phyloP scores from a whole-genome alignment of 148 eudicot species.

The Fagopyrum homotropicum region DNA sequence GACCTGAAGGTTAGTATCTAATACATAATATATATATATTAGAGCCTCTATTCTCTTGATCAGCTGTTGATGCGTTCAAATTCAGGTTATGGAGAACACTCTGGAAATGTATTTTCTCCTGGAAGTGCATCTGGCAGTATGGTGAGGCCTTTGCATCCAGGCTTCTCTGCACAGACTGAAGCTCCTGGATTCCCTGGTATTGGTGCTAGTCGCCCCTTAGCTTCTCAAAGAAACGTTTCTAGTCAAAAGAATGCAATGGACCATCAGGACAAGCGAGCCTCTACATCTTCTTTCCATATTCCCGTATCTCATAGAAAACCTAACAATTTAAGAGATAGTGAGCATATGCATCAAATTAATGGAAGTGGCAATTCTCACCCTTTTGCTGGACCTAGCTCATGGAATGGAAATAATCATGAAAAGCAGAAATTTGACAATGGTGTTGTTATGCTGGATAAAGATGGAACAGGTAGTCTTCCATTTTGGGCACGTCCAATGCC shows the following conservation, averaged over 20 bases:
- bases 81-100: slow-evolving; percentile 29
- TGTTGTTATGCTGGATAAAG: slow-evolving; percentile 28
- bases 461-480: slow-evolving; percentile 55
- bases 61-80: slow-evolving; percentile 15
- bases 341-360: slow-evolving; percentile 31
- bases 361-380: slow-evolving; percentile 30
- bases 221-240: slow-evolving; percentile 13
- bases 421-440: slow-evolving; percentile 20
- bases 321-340: slow-evolving; percentile 32
- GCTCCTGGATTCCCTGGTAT: slow-evolving; percentile 13
- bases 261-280: slow-evolving; percentile 37
- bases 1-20: slow-evolving; percentile 24
- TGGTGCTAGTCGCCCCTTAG: slow-evolving; percentile 25
- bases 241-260: slow-evolving; percentile 19
- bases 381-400: slow-evolving; percentile 24
- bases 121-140: slow-evolving; percentile 19
- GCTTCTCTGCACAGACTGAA: slow-evolving; percentile 19
- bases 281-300: slow-evolving; percentile 45
- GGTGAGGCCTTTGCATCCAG: slow-evolving; percentile 26
- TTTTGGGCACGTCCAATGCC: slow-evolving; percentile 43
- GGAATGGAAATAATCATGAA: slow-evolving; percentile 25
- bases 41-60: slow-evolving; percentile 5
- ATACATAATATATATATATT: neutral
- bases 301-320: slow-evolving; percentile 26
- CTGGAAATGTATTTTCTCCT: slow-evolving; percentile 18